phyloP scores from a whole-genome alignment of 106 monocot species.

The Cymbidium sinense region DNA sequence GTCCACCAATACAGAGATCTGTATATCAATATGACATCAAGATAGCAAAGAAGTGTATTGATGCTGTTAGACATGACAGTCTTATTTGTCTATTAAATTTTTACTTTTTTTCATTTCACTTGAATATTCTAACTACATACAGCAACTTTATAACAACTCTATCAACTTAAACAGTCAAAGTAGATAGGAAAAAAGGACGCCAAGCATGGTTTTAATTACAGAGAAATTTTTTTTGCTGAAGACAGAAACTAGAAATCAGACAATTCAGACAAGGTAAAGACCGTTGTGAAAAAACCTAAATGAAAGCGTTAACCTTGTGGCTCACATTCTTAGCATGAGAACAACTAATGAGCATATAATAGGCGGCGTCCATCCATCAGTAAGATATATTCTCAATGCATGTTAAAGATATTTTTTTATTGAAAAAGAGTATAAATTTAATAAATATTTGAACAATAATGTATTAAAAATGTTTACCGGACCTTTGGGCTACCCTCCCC shows the following conservation, averaged over 20 bases:
- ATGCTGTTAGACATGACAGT: background rate
- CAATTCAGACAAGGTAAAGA: background rate
- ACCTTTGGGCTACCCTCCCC: constrained; percentile 96
- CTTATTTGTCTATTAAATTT: background rate
- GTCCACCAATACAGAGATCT: background rate
- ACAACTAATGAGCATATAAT: background rate
- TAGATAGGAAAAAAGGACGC: background rate
- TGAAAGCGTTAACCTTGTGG: background rate
- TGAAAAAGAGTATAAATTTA: background rate
- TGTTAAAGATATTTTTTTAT: background rate
- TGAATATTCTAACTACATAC: background rate
- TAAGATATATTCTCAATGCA: background rate
- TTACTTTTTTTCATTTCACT: background rate
- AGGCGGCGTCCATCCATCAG: background rate
- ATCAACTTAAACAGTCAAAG: background rate
- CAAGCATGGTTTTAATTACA: background rate
- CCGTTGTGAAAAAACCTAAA: background rate
- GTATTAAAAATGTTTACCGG: background rate
- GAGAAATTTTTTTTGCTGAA: background rate
- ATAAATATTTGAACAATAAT: background rate
- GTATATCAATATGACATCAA: background rate
- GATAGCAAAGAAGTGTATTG: background rate
- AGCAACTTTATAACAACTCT: background rate
- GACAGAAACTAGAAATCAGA: background rate
- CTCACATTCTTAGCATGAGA: background rate